Evolutionary conservation across 2,329 filamentous ascomycete genomes (phyloP).

Genomic region (Elsinoe australis): DNA sequence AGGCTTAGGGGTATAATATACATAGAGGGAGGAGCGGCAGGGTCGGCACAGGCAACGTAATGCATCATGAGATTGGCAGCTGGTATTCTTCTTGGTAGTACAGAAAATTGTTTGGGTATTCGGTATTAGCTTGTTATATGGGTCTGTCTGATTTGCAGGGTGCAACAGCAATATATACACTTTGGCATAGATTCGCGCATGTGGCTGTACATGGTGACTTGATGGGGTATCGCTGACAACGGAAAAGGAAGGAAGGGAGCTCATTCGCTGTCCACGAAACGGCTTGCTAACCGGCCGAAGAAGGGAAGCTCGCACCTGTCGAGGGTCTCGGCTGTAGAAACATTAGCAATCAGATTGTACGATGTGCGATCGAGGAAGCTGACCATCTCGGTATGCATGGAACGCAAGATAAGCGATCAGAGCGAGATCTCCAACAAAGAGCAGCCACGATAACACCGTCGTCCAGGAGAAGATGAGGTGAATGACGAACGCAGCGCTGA

Average conservation of each 20-base stretch:
- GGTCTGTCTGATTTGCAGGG: too few species aligned
- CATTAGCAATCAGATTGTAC: slow-evolving; percentile 5
- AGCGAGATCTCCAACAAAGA: slow-evolving; percentile 67
- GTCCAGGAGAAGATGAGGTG: slow-evolving; percentile 87
- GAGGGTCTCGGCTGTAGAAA: slow-evolving; percentile 50
- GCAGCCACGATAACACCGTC: slow-evolving; percentile 69
- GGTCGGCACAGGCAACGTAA: neutral
- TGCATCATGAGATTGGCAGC: neutral
- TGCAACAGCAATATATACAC: too few species aligned
- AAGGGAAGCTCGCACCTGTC: slow-evolving; percentile 76
- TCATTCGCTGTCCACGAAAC: slow-evolving; percentile 81
- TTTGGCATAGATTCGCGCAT: too few species aligned
- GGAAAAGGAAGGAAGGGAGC: neutral
- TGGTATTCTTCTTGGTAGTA: neutral
- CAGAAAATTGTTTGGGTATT: neutral
- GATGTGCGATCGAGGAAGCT: slow-evolving; percentile 27
- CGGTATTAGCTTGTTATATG: neutral
- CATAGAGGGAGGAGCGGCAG: neutral
- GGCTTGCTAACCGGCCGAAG: slow-evolving; percentile 76
- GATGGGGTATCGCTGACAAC: slow-evolving; percentile 9
- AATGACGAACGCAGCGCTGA: slow-evolving; percentile 52
- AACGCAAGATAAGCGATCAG: slow-evolving; percentile 70
- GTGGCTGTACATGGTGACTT: neutral
- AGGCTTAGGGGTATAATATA: neutral
- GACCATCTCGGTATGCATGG: slow-evolving; percentile 77